These are phyloP conservation scores for Cetraspora pellucida DNA, from an alignment of 192 early-diverging fungal species.

Conservation along the genomic window DNA sequence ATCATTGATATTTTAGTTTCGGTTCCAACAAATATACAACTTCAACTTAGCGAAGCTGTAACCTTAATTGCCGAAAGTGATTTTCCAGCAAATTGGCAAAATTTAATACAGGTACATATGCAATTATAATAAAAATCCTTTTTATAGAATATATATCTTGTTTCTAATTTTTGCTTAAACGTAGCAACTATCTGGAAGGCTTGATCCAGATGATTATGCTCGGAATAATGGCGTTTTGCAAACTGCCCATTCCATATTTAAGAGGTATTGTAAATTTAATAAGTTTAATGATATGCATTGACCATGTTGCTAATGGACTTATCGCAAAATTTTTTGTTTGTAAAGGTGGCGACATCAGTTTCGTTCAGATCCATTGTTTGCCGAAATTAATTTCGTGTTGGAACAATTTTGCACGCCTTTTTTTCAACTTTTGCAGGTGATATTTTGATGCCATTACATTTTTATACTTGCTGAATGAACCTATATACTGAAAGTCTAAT, in stretches of 20 bases:
- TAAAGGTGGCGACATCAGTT: conserved; percentile 84
- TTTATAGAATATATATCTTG: background rate
- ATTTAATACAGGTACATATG: conserved; percentile 66
- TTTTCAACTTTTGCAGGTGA: conserved; percentile 78
- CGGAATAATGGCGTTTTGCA: conserved; percentile 91
- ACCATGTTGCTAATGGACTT: background rate
- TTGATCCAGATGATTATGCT: conserved; percentile 76
- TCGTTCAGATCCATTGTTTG: conserved; percentile 76
- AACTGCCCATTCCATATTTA: conserved; percentile 95
- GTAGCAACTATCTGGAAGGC: conserved; percentile 71
- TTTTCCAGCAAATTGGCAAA: conserved; percentile 89
- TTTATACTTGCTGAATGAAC: background rate
- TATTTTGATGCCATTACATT: background rate
- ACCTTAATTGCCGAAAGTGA: conserved; percentile 90
- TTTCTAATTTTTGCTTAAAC: conserved; percentile 15
- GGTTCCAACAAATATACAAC: conserved; percentile 75
- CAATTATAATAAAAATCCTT: background rate
- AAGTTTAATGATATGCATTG: background rate
- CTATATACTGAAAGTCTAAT: background rate
- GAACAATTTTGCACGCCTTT: conserved; percentile 82
- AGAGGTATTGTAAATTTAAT: conserved; percentile 60
- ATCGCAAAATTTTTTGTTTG: conserved; percentile 4
- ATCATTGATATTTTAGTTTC: conserved; percentile 88
- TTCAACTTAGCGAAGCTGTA: conserved; percentile 92
- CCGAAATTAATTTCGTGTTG: conserved; percentile 91